Conservation (phyloP, 2,329 filamentous ascomycete genomes). For the Nectriaceae sp. region DNA sequence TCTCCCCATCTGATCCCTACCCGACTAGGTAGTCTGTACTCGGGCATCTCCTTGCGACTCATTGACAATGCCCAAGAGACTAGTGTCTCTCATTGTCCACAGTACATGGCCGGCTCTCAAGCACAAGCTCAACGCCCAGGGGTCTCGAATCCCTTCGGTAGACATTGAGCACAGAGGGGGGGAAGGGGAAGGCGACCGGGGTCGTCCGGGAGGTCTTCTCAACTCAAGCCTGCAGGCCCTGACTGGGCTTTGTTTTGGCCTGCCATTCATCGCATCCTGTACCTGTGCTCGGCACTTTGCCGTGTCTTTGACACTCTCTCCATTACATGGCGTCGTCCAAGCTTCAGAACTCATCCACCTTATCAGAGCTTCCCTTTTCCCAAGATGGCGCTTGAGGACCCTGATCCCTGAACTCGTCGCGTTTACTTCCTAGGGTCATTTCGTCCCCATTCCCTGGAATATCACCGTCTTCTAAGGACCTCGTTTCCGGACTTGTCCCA, state of each 20-base stretch:
- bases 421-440: conserved; percentile 8
- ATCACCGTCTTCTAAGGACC: conserved; percentile 22
- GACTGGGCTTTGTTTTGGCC: conserved; percentile 18
- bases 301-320: conserved; percentile 21
- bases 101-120: conserved; percentile 26
- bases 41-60: conserved; percentile 19
- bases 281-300: conserved; percentile 30
- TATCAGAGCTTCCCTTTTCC: conserved; percentile 22
- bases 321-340: conserved; percentile 29
- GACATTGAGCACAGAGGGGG: conserved; percentile 20
- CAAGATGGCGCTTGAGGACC: conserved; percentile 17
- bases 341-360: conserved; percentile 27
- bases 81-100: conserved; percentile 29
- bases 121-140: conserved; percentile 22
- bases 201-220: conserved; percentile 27
- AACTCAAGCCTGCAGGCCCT: conserved; percentile 26
- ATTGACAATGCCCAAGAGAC: conserved; percentile 20
- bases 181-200: conserved; percentile 24
- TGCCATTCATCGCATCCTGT: conserved; percentile 9
- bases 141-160: conserved; percentile 34
- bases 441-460: conserved; percentile 12
- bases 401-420: conserved; percentile 18
- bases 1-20: conserved; percentile 28
- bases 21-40: conserved; percentile 27
- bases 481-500: conserved; percentile 20